Percentiles rank a stretch among this genome's conserved stretches.
These are phyloP conservation scores for Erodium chrysanthum DNA, from an alignment of 441 rosid species.

Conservation along the genomic window DNA sequence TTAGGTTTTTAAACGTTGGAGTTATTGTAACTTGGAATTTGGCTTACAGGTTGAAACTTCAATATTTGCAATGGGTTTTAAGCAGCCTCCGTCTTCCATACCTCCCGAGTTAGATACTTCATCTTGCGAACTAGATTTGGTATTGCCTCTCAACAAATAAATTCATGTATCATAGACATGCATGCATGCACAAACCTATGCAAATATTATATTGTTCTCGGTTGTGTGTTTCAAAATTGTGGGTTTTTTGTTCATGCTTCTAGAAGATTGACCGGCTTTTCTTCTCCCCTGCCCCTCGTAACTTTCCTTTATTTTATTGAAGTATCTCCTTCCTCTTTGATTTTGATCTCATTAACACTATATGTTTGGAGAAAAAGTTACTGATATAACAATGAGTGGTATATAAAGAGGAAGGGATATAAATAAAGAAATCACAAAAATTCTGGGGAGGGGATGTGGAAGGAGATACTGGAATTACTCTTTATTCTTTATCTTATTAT, in stretches of 20 bases:
- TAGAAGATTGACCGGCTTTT: background rate
- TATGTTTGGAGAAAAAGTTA: background rate
- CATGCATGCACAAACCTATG: background rate
- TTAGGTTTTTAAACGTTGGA: constrained; percentile 14
- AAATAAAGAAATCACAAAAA: background rate
- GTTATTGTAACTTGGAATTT: constrained; percentile 20
- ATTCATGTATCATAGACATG: background rate
- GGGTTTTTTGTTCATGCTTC: background rate
- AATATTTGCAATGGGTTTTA: constrained; percentile 81
- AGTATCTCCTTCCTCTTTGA: background rate
- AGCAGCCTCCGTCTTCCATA: constrained; percentile 41
- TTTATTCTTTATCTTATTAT: background rate
- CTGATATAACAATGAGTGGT: background rate
- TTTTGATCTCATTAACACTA: too few relatives aligned
- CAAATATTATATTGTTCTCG: background rate
- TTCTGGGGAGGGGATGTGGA: background rate
- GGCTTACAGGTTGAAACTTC: constrained; percentile 77
- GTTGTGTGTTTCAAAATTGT: background rate
- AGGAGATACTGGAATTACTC: background rate
- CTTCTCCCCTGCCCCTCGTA: background rate
- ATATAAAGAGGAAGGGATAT: background rate
- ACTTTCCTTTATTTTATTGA: background rate
- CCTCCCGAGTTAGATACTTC: constrained; percentile 64
- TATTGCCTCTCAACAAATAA: constrained; percentile 23
- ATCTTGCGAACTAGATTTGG: constrained; percentile 48